Percentiles rank a stretch among this genome's conserved stretches.
Conservation (phyloP, 176 grass and related monocot species). For the barley (Hordeum vulgare) region MorexV3_pseudomolecules_assembly NC_058518.1:502919153-502919652, state of each 20-base stretch:
- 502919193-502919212: conserved; percentile 83
- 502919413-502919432: conserved; percentile 79
- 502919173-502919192: conserved; percentile 83
- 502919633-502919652: too few species aligned
- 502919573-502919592: too few species aligned
- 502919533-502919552: too few species aligned
- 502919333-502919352: conserved; percentile 81
- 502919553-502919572: too few species aligned
- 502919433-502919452: conserved; percentile 96
- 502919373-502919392: conserved; percentile 89
- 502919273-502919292: conserved; percentile 71
- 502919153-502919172: conserved; percentile 69
- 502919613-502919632: too few species aligned
- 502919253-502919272: conserved; percentile 85
- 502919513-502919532: too few species aligned
- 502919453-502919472: conserved; percentile 91
- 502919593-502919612: too few species aligned
- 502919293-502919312: conserved; percentile 82
- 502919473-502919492: conserved; percentile 28
- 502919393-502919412: conserved; percentile 76
- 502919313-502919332: conserved; percentile 95
- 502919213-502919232: conserved; percentile 76
- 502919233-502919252: conserved; percentile 74
- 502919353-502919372: conserved; percentile 91
- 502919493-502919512: too few species aligned